phyloP scores from a whole-genome alignment of 2,329 filamentous ascomycete species.

The Pseudogymnoascus sp. region DNA sequence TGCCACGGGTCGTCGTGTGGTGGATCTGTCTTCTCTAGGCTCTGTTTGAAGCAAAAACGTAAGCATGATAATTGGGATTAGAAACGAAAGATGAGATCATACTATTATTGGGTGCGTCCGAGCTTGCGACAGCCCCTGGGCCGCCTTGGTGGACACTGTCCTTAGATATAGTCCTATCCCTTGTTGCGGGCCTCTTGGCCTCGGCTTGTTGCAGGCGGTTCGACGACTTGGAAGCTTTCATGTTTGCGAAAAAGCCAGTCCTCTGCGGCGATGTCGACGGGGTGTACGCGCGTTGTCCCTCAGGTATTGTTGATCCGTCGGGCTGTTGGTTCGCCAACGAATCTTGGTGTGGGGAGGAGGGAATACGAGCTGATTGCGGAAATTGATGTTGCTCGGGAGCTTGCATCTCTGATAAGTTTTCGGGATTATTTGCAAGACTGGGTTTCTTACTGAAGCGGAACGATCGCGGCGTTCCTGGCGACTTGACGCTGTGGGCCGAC shows the following conservation, averaged over 20 bases:
- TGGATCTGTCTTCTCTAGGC: constrained; percentile 18
- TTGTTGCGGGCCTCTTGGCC: constrained; percentile 28
- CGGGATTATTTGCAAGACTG: background rate
- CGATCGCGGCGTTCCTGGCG: background rate
- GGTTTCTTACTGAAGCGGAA: constrained; percentile 8
- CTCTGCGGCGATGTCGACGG: background rate
- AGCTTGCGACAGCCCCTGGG: constrained; percentile 23
- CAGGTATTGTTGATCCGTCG: background rate
- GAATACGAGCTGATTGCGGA: constrained; percentile 1
- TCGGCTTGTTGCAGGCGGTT: constrained; percentile 33
- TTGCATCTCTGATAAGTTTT: constrained; percentile 6
- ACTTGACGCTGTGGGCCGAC: background rate
- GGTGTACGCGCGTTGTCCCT: background rate
- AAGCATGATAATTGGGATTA: constrained; percentile 12
- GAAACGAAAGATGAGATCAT: constrained; percentile 15
- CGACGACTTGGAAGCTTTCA: constrained; percentile 40
- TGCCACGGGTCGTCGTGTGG: constrained; percentile 24
- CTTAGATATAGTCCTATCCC: constrained; percentile 26
- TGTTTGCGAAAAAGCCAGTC: constrained; percentile 39
- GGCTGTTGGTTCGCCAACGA: background rate
- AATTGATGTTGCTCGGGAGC: background rate
- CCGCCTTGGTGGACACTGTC: constrained; percentile 17
- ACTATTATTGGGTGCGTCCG: constrained; percentile 26
- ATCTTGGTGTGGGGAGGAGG: background rate
- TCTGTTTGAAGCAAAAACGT: constrained; percentile 20